Evolutionary conservation across 495 filamentous ascomycete genomes (phyloP).

Genomic region (Tricharina praecox): DNA sequence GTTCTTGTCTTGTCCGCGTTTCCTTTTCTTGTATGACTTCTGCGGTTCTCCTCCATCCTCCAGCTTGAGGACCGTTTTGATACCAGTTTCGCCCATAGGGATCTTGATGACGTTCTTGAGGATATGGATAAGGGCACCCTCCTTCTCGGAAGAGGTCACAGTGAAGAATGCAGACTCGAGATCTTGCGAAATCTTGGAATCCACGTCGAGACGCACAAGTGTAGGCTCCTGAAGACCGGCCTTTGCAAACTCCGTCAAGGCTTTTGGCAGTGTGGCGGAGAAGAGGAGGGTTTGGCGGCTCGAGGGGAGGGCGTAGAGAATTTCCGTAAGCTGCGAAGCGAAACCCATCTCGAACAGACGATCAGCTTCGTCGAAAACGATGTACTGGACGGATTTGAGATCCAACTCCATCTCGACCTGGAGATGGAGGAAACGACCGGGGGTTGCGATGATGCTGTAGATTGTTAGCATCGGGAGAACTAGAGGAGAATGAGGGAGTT

Average conservation of each 20-base stretch:
- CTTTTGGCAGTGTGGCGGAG: constrained; percentile 84
- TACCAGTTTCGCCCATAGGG: constrained; percentile 49
- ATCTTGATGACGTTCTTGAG: constrained; percentile 85
- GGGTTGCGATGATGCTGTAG: constrained; percentile 95
- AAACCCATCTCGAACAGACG: constrained; percentile 97
- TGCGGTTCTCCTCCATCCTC: too few species aligned
- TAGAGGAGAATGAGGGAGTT: not conserved
- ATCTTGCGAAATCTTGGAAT: constrained; percentile 89
- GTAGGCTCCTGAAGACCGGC: constrained; percentile 81
- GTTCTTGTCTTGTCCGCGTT: constrained; percentile 39
- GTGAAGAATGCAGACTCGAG: constrained; percentile 86
- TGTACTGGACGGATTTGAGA: constrained; percentile 68
- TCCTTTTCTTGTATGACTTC: constrained; percentile 50
- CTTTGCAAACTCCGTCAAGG: constrained; percentile 85
- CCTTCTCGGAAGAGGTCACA: constrained; percentile 80
- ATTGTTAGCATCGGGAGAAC: constrained; percentile 41
- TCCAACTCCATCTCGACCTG: constrained; percentile 90
- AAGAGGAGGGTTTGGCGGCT: constrained; percentile 82
- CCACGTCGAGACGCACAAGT: constrained; percentile 74
- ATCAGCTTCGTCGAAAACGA: constrained; percentile 96
- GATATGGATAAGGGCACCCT: constrained; percentile 76
- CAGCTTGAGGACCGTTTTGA: constrained; percentile 23
- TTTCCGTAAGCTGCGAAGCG: constrained; percentile 78
- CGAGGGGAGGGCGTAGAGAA: constrained; percentile 69
- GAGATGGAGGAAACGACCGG: constrained; percentile 84